phyloP scores from a whole-genome alignment of 805 yeast genomes.

The Pichia phayaonensis region DNA sequence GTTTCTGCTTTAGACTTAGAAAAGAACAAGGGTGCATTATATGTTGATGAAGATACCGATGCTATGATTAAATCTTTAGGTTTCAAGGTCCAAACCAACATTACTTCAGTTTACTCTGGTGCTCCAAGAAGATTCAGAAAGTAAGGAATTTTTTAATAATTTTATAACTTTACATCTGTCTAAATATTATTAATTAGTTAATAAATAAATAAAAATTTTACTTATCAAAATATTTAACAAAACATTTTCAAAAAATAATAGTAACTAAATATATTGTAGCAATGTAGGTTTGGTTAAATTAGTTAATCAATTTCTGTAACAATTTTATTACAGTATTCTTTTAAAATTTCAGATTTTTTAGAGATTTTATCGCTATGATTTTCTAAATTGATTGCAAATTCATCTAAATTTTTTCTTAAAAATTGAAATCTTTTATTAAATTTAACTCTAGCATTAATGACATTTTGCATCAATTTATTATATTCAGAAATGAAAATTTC shows the following conservation, averaged over 20 bases:
- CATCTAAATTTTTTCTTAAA: slow-evolving; percentile 15
- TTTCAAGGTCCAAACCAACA: slow-evolving; percentile 78
- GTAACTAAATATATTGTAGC: neutral
- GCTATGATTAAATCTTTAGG: slow-evolving; percentile 92
- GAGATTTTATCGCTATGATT: slow-evolving; percentile 27
- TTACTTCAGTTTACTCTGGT: slow-evolving; percentile 82
- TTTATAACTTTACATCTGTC: slow-evolving; percentile 2
- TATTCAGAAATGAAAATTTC: slow-evolving; percentile 28
- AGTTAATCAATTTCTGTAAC: slow-evolving; percentile 17
- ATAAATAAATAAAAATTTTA: neutral
- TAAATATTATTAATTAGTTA: slow-evolving; percentile 2
- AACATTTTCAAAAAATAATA: neutral
- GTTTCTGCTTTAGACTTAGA: slow-evolving; percentile 98
- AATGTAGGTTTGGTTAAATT: neutral
- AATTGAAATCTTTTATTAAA: slow-evolving; percentile 31
- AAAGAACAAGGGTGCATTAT: slow-evolving; percentile 91
- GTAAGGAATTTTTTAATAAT: slow-evolving; percentile 37
- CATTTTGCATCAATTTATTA: slow-evolving; percentile 26
- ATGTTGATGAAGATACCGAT: slow-evolving; percentile 95
- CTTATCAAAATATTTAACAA: neutral
- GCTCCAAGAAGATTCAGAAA: slow-evolving; percentile 81
- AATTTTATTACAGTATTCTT: slow-evolving; percentile 36
- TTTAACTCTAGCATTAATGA: slow-evolving; percentile 33
- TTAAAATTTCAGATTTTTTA: slow-evolving; percentile 33
- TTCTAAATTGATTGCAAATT: slow-evolving; percentile 16